phyloP scores from a whole-genome alignment of 2,329 filamentous ascomycete species.

The Fusarium mangiferae region DNA sequence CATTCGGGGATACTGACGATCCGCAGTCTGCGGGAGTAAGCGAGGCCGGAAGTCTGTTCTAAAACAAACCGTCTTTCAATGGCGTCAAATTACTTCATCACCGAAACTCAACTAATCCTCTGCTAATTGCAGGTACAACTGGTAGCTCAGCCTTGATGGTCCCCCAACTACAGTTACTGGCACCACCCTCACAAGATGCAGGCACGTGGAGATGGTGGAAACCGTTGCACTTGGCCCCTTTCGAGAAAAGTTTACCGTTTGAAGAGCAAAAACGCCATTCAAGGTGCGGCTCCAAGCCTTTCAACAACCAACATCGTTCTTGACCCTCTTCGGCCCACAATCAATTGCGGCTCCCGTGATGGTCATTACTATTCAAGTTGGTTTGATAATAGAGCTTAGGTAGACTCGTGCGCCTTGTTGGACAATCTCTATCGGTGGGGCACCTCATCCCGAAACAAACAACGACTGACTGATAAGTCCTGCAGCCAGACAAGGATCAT shows the following conservation, averaged over 20 bases:
- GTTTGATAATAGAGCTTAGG: background rate
- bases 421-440: slow-evolving; percentile 27
- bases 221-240: slow-evolving; percentile 37
- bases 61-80: slow-evolving; percentile 13
- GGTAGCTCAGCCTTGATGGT: slow-evolving; percentile 15
- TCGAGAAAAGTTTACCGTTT: slow-evolving; percentile 37
- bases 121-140: background rate
- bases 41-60: slow-evolving; percentile 1
- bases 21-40: slow-evolving; percentile 27
- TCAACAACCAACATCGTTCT: background rate
- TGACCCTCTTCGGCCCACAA: slow-evolving; percentile 1
- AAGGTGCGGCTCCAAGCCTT: slow-evolving; percentile 24
- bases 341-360: slow-evolving; percentile 5
- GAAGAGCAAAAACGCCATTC: slow-evolving; percentile 13
- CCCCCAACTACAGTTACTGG: slow-evolving; percentile 11
- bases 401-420: slow-evolving; percentile 19
- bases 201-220: slow-evolving; percentile 40
- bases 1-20: slow-evolving; percentile 1
- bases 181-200: slow-evolving; percentile 27
- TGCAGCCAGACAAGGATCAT: slow-evolving; percentile 40
- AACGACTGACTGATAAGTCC: slow-evolving; percentile 41
- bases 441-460: slow-evolving; percentile 31
- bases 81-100: slow-evolving; percentile 9
- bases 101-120: background rate
- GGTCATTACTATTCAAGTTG: background rate